phyloP scores from a whole-genome alignment of 1,284 basidiomycete genomes.

The Tetrapyrgos nigripes region DNA sequence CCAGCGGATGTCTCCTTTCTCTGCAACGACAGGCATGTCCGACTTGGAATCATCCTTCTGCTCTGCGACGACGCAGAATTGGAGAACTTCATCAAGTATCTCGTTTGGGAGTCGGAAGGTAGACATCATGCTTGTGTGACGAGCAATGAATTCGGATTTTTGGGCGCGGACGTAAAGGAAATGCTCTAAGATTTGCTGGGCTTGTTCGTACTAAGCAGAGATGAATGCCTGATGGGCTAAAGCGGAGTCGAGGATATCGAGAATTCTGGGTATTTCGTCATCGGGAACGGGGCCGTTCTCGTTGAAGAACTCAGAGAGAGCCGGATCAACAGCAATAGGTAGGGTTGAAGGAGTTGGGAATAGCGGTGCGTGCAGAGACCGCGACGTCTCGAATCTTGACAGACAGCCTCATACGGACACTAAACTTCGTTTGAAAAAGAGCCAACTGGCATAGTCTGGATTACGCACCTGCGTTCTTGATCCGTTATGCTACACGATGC shows the following conservation, averaged over 20 bases:
- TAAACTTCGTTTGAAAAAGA: slow-evolving; percentile 32
- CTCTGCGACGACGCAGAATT: background rate
- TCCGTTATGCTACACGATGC: slow-evolving; percentile 62
- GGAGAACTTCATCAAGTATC: background rate
- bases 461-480: slow-evolving; percentile 57
- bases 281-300: background rate
- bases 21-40: background rate
- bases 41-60: background rate
- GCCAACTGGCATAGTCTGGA: background rate
- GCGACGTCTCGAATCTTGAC: slow-evolving; percentile 84
- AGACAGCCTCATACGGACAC: slow-evolving; percentile 69
- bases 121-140: background rate
- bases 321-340: background rate
- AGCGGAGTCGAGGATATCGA: background rate
- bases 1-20: background rate
- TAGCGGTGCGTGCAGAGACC: too few relatives aligned
- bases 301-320: background rate
- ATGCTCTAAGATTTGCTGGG: background rate
- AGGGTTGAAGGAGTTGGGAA: background rate
- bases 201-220: background rate
- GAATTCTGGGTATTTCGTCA: background rate
- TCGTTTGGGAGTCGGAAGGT: background rate
- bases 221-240: background rate
- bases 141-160: background rate
- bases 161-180: background rate